Evolutionary conservation across 129 eudicot genomes (phyloP), one percentile per base, ranked within the genome.

Genomic region (Artemisia tridentata): DNA sequence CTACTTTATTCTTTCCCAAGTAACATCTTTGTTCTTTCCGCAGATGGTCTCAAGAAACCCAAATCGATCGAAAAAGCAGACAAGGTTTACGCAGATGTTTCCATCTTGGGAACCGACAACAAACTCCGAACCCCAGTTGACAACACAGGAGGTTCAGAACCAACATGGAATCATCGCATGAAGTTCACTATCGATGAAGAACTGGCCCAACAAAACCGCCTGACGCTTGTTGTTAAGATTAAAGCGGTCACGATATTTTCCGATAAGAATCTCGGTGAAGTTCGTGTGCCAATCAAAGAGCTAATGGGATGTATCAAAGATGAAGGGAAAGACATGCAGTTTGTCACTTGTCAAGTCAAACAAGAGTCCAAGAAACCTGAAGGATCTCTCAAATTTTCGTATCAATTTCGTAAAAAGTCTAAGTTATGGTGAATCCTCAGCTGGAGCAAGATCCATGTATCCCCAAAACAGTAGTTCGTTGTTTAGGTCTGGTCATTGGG

Each of bases 161-260:
- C 89, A 7, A 57, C 74, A 7, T 87, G 95, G 95, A 84, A 87
- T 51, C 82, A 71, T 67, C 83, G 85, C 34, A 80, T 84, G 75
- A 74, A 66, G 54, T 87, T 84, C 63, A 68, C 78, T 12, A 63
- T 84, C 17, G 87, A 82, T 11, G 95, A 87, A 67, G 16, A 71
- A 0, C 76, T 77, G 13, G 78, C 71, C 10, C 48, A 41, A 65
- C 68, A 72, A 18, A 77, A 75, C 72, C 78, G 79, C 8, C 67
- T 75, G 13, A 49, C 74, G 0, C 79, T 87, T 20, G 75, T 68
- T 7, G 66, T 87, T 55, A 68, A 79, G 71, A 74, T 87, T 48
- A 64, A 74, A 53, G 67, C 76, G 49, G 80, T 79, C 10, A 77
- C 83, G n/a, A 69, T 77, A 16, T 41, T 87, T 3, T 83, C 85